Percentiles rank a stretch among this genome's conserved stretches.
Evolutionary conservation across 1,139 yeast species (phyloP).

Genomic region (Candida glucosophila): DNA sequence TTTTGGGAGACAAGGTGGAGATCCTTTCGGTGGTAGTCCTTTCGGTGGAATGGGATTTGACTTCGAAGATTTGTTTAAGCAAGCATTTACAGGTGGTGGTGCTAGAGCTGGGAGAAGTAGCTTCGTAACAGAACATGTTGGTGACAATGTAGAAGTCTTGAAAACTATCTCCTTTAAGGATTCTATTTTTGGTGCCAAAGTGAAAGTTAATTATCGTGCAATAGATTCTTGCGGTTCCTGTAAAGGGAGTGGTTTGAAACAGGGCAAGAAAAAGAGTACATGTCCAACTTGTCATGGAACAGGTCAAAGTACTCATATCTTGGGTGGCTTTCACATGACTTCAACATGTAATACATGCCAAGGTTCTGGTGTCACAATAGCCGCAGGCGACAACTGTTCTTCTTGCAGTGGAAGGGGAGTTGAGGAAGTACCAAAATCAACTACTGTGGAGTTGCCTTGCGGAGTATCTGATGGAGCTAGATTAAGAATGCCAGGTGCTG

Average conservation of each 20-base stretch:
- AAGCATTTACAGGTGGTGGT: conserved; percentile 46
- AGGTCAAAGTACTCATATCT: conserved; percentile 78
- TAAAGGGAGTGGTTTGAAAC: conserved; percentile 75
- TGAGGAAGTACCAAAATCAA: conserved; percentile 53
- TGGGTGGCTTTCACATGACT: conserved; percentile 97
- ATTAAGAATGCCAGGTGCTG: conserved; percentile 78
- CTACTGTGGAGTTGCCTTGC: conserved; percentile 77
- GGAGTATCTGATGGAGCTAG: conserved; percentile 86
- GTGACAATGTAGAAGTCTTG: conserved; percentile 80
- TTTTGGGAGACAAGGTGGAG: conserved; percentile 33
- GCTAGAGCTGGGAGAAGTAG: conserved; percentile 27
- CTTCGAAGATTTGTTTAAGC: conserved; percentile 83
- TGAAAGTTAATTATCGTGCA: conserved; percentile 63
- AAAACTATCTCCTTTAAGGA: conserved; percentile 76
- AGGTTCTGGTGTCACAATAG: conserved; percentile 79
- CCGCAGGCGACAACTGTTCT: conserved; percentile 61
- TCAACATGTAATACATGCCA: conserved; percentile 83
- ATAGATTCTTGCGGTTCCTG: conserved; percentile 75
- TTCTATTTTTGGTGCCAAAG: conserved; percentile 72
- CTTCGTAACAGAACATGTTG: conserved; percentile 70
- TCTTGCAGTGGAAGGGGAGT: conserved; percentile 91
- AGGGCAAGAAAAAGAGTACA: conserved; percentile 66
- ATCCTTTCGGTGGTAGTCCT: conserved; percentile 32
- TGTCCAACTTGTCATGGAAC: conserved; percentile 90
- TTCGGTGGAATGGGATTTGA: conserved; percentile 48